Base-by-base conservation (phyloP, 768 basidiomycete species). In the Termitomyces sp. region DNA sequence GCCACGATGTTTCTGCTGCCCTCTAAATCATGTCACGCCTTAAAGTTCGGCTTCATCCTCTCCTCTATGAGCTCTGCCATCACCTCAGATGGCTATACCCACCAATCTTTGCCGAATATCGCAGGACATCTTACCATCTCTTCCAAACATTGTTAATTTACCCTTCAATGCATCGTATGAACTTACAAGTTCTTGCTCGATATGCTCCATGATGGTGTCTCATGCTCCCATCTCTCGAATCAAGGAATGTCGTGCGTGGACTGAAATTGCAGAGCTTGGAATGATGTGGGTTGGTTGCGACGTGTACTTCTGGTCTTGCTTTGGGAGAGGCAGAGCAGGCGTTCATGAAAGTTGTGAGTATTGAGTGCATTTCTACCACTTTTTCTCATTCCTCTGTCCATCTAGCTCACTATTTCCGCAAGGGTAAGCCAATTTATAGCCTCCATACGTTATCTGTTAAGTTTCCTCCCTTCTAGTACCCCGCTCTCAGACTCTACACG, bases 201-300 rank as follows among this genome's bases (percentile, higher is more conserved):
- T 70, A 77, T 49, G 83, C 90, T 0, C 68, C 91, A 10, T 73
- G 82, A 48, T 80, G 77, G 64, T 89, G 86, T 69, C 76, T 90
- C 12, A 65, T 72, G 0, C 64, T 85, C 0, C 74, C 77, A 3
- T 76, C 78, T 12, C 74, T 91, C 1, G 81, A 84, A 5, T 82
- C 55, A 70, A 86, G 10, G 89, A 91, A 66, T 91, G 88, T 68
- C 76, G 84, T 8, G 88, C 88, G 1, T 91, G 87, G 84, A 85
- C 85, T 0, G 81, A 82, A 9, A 65, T 92, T 0, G 89, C 85
- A 0, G 91, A 92, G 70, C 66, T 89, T 1, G 90, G 89, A 3
- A 78, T 91, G 68, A 77, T 76, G 61, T 62, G 78, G 84, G 47
- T 72, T 2, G 76, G 25, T 25, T 25, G 25, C 75, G 60, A 63